Evolutionary conservation across 2,329 filamentous ascomycete genomes (phyloP).

Genomic region (Fusarium coicis): DNA sequence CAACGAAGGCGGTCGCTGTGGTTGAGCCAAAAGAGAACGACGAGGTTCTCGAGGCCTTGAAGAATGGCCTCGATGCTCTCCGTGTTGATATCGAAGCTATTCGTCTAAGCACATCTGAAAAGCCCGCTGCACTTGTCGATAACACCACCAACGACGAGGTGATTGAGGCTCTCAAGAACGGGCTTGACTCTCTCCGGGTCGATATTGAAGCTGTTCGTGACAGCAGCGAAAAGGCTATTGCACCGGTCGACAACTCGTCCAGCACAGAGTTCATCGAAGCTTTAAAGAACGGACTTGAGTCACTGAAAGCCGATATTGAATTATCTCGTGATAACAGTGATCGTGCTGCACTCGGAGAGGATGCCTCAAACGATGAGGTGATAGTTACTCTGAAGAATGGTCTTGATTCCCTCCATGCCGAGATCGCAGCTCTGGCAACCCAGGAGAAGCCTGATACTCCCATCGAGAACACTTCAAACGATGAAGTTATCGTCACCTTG

Average conservation of each 20-base stretch:
- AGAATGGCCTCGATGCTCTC: conserved; percentile 36
- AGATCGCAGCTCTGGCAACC: conserved; percentile 71
- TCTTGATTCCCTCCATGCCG: conserved; percentile 75
- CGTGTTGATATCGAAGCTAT: conserved; percentile 52
- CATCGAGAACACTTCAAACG: conserved; percentile 56
- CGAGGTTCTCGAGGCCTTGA: conserved; percentile 78
- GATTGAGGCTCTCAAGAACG: conserved; percentile 34
- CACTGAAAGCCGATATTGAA: conserved; percentile 36
- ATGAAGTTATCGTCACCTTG: conserved; percentile 86
- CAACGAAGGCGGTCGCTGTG: conserved; percentile 54
- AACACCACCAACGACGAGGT: conserved; percentile 35
- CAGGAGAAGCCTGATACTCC: conserved; percentile 56
- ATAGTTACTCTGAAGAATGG: conserved; percentile 85
- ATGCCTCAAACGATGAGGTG: conserved; percentile 84
- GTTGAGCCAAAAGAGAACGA: conserved; percentile 71
- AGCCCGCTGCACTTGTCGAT: conserved; percentile 27
- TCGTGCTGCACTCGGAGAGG: conserved; percentile 63
- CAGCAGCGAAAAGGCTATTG: conserved; percentile 60
- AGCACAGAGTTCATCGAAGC: conserved; percentile 34
- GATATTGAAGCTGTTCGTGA: conserved; percentile 62
- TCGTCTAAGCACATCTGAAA: conserved; percentile 66
- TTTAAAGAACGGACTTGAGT: conserved; percentile 37
- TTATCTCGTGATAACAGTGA: conserved; percentile 73
- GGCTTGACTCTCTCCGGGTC: conserved; percentile 30
- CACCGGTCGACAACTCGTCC: conserved; percentile 26